Evolutionary conservation across 2,329 filamentous ascomycete genomes (phyloP).

Genomic region (Aspergillus neoniger): DNA sequence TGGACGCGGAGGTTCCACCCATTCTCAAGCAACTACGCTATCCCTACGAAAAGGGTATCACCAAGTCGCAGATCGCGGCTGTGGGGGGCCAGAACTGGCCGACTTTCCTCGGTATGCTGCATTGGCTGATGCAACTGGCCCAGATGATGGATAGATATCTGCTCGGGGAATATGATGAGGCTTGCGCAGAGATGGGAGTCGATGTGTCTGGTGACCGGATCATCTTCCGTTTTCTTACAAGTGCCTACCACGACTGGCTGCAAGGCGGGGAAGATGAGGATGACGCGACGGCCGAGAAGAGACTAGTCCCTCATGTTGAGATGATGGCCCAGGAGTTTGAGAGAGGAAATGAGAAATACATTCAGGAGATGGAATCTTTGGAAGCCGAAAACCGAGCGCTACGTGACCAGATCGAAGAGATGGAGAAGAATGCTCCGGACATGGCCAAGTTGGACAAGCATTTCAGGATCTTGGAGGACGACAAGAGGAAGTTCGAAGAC

Average conservation of each 20-base stretch:
- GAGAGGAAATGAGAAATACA: slow-evolving; percentile 77
- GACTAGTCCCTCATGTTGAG: slow-evolving; percentile 80
- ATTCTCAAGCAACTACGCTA: slow-evolving; percentile 92
- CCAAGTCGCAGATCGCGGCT: slow-evolving; percentile 91
- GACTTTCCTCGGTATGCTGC: slow-evolving; percentile 86
- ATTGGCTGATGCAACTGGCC: slow-evolving; percentile 99
- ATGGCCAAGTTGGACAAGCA: slow-evolving; percentile 82
- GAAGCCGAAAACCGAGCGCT: slow-evolving; percentile 83
- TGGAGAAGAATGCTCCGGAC: slow-evolving; percentile 83
- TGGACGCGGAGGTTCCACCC: slow-evolving; percentile 91
- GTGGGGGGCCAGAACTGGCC: slow-evolving; percentile 98
- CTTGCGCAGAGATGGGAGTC: slow-evolving; percentile 81
- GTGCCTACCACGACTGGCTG: slow-evolving; percentile 91
- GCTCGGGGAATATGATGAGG: slow-evolving; percentile 79
- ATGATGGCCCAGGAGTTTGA: slow-evolving; percentile 88
- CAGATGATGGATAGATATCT: slow-evolving; percentile 88
- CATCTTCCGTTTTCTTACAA: slow-evolving; percentile 88
- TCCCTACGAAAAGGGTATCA: slow-evolving; percentile 92
- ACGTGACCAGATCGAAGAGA: slow-evolving; percentile 81
- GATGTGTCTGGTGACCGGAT: slow-evolving; percentile 90
- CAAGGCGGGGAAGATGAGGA: slow-evolving; percentile 85
- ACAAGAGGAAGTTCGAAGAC: slow-evolving; percentile 91
- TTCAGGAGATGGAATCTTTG: slow-evolving; percentile 78
- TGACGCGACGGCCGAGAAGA: slow-evolving; percentile 77
- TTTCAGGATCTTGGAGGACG: slow-evolving; percentile 91